These are phyloP conservation scores for Trichophyton schoenleinii DNA, from an alignment of 2,329 filamentous ascomycete species.

Conservation along the genomic window DNA sequence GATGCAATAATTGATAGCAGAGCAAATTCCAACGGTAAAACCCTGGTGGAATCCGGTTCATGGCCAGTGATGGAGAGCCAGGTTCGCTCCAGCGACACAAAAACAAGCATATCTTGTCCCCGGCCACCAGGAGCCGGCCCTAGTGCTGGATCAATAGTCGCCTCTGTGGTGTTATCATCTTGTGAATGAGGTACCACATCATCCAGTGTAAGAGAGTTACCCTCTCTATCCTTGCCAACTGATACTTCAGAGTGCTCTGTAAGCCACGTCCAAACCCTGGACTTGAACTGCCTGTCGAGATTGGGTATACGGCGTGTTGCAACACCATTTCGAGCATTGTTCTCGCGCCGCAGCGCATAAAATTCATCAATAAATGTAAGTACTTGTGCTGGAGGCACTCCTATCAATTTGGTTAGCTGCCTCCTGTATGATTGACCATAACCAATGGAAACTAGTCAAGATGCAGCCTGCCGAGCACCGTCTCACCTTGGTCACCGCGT, in stretches of 20 bases:
- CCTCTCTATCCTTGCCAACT: conserved; percentile 33
- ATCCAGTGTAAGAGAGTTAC: conserved; percentile 30
- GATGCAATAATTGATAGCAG: conserved; percentile 48
- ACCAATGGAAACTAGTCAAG: background rate
- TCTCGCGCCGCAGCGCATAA: conserved; percentile 19
- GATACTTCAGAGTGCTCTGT: conserved; percentile 43
- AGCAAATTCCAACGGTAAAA: conserved; percentile 44
- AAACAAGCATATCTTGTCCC: conserved; percentile 28
- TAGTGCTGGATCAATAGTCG: background rate
- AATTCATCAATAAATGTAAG: conserved; percentile 25
- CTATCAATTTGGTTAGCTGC: conserved; percentile 14
- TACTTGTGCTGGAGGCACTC: conserved; percentile 26
- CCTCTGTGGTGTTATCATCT: conserved; percentile 6
- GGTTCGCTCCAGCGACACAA: conserved; percentile 42
- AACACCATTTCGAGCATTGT: background rate
- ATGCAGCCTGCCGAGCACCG: conserved; percentile 13
- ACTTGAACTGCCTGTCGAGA: conserved; percentile 41
- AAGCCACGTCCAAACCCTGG: conserved; percentile 47
- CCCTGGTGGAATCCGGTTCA: conserved; percentile 41
- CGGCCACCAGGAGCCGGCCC: background rate
- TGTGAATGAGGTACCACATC: conserved; percentile 22
- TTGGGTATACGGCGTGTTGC: conserved; percentile 7
- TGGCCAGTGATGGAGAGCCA: conserved; percentile 52
- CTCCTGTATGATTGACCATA: background rate
- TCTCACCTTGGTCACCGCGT: conserved; percentile 45